A percentile compares a stretch with the other conserved stretches of the same genome.
phyloP scores from a whole-genome alignment of 2,329 filamentous ascomycete genomes.

The Fusarium sp. region DNA sequence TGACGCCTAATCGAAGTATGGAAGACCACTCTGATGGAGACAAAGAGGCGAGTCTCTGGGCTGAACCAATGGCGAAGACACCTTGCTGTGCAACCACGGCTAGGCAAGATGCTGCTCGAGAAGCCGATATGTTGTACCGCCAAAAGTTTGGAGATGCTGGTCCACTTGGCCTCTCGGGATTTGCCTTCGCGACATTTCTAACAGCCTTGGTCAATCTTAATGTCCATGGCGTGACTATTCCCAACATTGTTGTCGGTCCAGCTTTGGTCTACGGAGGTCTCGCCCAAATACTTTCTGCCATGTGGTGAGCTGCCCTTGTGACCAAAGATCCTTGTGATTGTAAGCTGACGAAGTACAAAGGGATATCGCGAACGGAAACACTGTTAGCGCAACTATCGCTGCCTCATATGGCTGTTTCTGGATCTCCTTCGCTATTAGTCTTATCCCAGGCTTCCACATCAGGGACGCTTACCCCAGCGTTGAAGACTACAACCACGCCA shows the following conservation, averaged over 20 bases:
- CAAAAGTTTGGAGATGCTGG: slow-evolving; percentile 17
- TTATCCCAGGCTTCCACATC: slow-evolving; percentile 13
- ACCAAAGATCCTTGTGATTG: no score
- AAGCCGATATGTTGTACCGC: slow-evolving; percentile 4
- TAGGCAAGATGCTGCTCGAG: not conserved
- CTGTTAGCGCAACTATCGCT: slow-evolving; percentile 15
- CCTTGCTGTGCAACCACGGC: not conserved
- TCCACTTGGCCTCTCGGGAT: slow-evolving; percentile 4
- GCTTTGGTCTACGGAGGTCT: slow-evolving; percentile 12
- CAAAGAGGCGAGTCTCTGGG: slow-evolving; percentile 2
- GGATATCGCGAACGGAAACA: slow-evolving; percentile 18
- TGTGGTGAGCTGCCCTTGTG: slow-evolving; percentile 14
- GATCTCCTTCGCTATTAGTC: slow-evolving; percentile 19
- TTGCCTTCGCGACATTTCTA: slow-evolving; percentile 14
- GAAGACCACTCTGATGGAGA: not conserved
- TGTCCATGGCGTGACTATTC: slow-evolving; percentile 3
- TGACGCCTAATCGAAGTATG: no score
- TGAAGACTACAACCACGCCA: slow-evolving; percentile 19
- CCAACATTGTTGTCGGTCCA: slow-evolving; percentile 7
- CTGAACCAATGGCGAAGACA: not conserved
- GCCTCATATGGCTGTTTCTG: slow-evolving; percentile 24
- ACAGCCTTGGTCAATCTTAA: slow-evolving; percentile 21
- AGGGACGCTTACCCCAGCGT: slow-evolving; percentile 10
- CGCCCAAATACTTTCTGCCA: slow-evolving; percentile 14
- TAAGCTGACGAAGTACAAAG: no score